A percentile compares a stretch with the other conserved stretches of the same genome.
Evolutionary conservation across 805 yeast genomes (phyloP).

Genomic region (Clavispora asparagi): DNA sequence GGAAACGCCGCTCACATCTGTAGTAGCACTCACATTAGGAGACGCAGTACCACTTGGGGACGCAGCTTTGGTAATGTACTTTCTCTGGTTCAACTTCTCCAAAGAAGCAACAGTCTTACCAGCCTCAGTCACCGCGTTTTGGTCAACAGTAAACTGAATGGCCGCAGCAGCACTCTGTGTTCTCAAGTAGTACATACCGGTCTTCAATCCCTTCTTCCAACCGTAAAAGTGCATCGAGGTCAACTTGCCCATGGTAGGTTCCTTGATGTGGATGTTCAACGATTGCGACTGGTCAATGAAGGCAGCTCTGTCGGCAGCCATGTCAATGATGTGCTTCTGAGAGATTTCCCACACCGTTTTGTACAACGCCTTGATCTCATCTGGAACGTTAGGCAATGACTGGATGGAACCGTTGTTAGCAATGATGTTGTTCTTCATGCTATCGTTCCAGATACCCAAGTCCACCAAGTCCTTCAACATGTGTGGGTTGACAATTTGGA

Average conservation of each 20-base stretch:
- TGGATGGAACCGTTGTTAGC: constrained; percentile 56
- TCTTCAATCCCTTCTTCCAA: constrained; percentile 97
- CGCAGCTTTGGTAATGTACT: constrained; percentile 22
- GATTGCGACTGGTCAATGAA: constrained; percentile 91
- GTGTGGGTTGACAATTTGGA: constrained; percentile 59
- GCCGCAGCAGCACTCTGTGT: constrained; percentile 98
- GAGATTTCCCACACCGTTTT: constrained; percentile 61
- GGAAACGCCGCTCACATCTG: constrained; percentile 19
- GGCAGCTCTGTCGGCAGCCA: constrained; percentile 71
- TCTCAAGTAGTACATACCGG: constrained; percentile 97
- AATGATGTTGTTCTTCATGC: constrained; percentile 53
- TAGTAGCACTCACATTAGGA: constrained; percentile 9
- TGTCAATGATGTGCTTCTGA: constrained; percentile 52
- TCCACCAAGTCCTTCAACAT: constrained; percentile 54
- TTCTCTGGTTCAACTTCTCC: constrained; percentile 37
- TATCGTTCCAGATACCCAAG: constrained; percentile 53
- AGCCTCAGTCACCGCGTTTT: constrained; percentile 35
- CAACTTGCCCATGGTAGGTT: constrained; percentile 93
- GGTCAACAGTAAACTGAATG: constrained; percentile 69
- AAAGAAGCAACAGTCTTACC: constrained; percentile 33
- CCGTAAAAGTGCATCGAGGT: constrained; percentile 99
- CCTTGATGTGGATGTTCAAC: constrained; percentile 79
- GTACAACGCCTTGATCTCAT: constrained; percentile 48
- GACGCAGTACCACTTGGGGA: constrained; percentile 19
- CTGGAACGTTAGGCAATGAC: constrained; percentile 49